These are phyloP conservation scores for Avena insularis DNA, from an alignment of 176 grass and related monocot species.

Conservation along the genomic window DNA sequence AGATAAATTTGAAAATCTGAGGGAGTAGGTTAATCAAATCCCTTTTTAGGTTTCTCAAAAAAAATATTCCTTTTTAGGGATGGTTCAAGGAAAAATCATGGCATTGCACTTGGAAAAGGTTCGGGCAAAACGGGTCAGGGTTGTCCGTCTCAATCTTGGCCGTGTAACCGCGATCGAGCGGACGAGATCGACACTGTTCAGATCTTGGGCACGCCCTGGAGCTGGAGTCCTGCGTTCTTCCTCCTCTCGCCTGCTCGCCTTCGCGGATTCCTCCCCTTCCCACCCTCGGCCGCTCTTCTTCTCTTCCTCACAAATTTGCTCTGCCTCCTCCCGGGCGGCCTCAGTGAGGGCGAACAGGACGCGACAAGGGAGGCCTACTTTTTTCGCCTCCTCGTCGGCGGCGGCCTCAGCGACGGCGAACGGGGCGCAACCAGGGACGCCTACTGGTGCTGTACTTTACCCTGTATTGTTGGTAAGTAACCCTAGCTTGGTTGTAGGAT, in stretches of 20 bases:
- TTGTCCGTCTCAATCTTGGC: background rate
- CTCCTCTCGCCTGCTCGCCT: background rate
- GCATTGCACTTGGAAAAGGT: background rate
- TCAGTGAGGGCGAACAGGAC: background rate
- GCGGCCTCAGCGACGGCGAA: background rate
- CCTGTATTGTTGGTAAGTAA: constrained; percentile 16
- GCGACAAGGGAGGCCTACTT: background rate
- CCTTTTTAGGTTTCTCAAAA: background rate
- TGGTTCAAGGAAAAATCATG: background rate
- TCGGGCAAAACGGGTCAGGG: background rate
- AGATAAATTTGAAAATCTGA: no score
- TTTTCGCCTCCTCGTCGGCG: background rate
- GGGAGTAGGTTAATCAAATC: background rate
- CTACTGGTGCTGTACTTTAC: background rate
- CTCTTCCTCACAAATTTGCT: background rate
- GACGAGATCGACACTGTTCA: background rate
- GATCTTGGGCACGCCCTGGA: constrained; percentile 7
- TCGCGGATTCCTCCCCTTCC: background rate
- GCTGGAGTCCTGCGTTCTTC: background rate
- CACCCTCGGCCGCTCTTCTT: background rate
- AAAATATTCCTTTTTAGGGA: background rate
- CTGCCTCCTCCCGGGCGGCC: background rate
- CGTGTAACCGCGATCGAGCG: background rate
- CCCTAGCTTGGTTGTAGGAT: constrained; percentile 3
- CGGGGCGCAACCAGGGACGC: background rate